Evolutionary conservation across 1,284 basidiomycete species (phyloP).

Genomic region (Naganishia sp.): DNA sequence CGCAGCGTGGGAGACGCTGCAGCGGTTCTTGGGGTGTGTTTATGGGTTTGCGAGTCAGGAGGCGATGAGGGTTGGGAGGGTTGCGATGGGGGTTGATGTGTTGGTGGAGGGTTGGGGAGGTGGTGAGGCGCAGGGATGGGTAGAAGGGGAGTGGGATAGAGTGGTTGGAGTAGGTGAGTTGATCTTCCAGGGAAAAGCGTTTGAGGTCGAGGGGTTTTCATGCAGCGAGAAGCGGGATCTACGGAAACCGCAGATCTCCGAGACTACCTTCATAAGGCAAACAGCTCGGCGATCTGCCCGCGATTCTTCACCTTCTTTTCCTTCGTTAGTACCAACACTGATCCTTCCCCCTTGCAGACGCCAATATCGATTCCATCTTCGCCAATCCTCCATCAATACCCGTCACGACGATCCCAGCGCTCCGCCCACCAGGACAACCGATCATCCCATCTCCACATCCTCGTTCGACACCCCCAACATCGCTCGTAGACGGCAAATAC

Average conservation of each 20-base stretch:
- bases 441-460: slow-evolving; percentile 2
- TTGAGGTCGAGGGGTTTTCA: background rate
- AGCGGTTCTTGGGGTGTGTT: slow-evolving; percentile 48
- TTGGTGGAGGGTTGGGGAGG: slow-evolving; percentile 37
- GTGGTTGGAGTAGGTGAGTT: background rate
- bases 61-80: slow-evolving; percentile 38
- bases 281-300: too few relatives aligned
- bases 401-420: background rate
- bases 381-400: slow-evolving; percentile 19
- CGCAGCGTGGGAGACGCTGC: slow-evolving; percentile 41
- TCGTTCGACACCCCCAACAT: background rate
- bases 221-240: too few relatives aligned
- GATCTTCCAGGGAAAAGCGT: background rate
- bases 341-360: background rate
- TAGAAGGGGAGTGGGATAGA: slow-evolving; percentile 2
- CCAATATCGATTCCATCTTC: slow-evolving; percentile 59
- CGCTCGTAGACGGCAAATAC: slow-evolving; percentile 32
- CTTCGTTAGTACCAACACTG: background rate
- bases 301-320: background rate
- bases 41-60: slow-evolving; percentile 51
- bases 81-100: slow-evolving; percentile 50
- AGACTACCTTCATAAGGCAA: too few relatives aligned
- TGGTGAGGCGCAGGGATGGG: slow-evolving; percentile 24
- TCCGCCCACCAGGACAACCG: background rate
- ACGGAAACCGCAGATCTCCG: too few relatives aligned